phyloP scores from a whole-genome alignment of 768 basidiomycete genomes.

The Boletus insuetus region DNA sequence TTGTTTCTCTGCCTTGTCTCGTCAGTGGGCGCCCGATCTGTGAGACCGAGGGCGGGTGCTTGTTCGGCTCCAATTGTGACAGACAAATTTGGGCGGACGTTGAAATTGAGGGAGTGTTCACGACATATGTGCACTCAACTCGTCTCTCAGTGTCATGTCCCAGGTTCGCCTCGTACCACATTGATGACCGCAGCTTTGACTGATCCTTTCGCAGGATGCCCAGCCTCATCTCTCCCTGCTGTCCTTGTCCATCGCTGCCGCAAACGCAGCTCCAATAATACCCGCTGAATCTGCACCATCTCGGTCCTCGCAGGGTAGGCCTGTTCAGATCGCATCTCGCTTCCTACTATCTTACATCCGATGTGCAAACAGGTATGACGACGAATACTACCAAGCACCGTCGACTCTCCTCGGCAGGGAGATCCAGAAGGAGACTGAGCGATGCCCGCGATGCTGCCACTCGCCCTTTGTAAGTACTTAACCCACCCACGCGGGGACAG shows the following conservation, averaged over 20 bases:
- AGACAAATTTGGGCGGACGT: slow-evolving; percentile 29
- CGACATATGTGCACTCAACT: slow-evolving; percentile 7
- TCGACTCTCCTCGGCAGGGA: slow-evolving; percentile 67
- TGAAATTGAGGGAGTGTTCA: slow-evolving; percentile 13
- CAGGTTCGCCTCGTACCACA: slow-evolving; percentile 11
- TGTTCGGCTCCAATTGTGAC: slow-evolving; percentile 14
- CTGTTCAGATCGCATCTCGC: background rate
- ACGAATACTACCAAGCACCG: slow-evolving; percentile 54
- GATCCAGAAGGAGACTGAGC: slow-evolving; percentile 67
- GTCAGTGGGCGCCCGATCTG: background rate
- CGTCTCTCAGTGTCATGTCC: slow-evolving; percentile 15
- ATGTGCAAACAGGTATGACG: slow-evolving; percentile 12
- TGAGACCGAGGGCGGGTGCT: background rate
- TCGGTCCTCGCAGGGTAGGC: slow-evolving; percentile 18
- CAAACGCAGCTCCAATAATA: slow-evolving; percentile 44
- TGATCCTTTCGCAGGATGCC: slow-evolving; percentile 8
- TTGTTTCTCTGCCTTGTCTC: no score
- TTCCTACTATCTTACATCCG: background rate
- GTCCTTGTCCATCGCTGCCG: slow-evolving; percentile 65
- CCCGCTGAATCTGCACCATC: slow-evolving; percentile 23
- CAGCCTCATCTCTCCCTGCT: slow-evolving; percentile 46
- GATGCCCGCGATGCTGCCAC: slow-evolving; percentile 77
- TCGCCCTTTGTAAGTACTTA: slow-evolving; percentile 63
- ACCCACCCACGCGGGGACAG: background rate
- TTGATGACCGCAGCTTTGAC: background rate